Evolutionary conservation across 202 grass and related monocot species (phyloP).

Genomic region (Carex arenaria): DNA sequence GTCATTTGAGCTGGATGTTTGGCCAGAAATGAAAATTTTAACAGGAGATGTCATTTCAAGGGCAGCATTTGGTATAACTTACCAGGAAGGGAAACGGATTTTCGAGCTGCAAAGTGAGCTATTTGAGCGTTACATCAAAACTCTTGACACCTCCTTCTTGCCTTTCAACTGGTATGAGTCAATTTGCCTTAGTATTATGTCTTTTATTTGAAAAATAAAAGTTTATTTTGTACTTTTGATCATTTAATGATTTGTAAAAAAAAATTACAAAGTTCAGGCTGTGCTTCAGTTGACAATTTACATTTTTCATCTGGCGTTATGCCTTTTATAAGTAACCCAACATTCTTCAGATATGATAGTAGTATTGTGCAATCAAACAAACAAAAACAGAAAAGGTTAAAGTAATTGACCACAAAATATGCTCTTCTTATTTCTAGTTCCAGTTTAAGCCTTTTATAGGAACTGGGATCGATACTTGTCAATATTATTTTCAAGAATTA

Average conservation of each 20-base stretch:
- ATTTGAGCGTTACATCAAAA: constrained; percentile 29
- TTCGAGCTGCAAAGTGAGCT: constrained; percentile 64
- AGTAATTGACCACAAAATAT: not conserved
- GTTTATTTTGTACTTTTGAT: not conserved
- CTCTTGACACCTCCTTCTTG: constrained; percentile 30
- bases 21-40: constrained; percentile 61
- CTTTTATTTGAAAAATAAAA: not conserved
- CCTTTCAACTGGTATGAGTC: constrained; percentile 47
- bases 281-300: not conserved
- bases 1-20: constrained; percentile 47
- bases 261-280: not conserved
- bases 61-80: constrained; percentile 69
- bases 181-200: not conserved
- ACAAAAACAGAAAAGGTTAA: not conserved
- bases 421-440: not conserved
- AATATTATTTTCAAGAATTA: not conserved
- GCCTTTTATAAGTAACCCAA: not conserved
- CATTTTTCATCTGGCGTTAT: not conserved
- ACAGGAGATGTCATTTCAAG: constrained; percentile 61
- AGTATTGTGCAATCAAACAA: not conserved
- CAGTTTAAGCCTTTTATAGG: not conserved
- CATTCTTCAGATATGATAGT: too few species aligned
- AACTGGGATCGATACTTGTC: too few species aligned
- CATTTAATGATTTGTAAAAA: not conserved
- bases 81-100: constrained; percentile 63